A percentile compares a stretch with the other conserved stretches of the same genome.
These are phyloP conservation scores for Sisymbrium irio DNA, from an alignment of 345 rosid species.

Conservation along the genomic window DNA sequence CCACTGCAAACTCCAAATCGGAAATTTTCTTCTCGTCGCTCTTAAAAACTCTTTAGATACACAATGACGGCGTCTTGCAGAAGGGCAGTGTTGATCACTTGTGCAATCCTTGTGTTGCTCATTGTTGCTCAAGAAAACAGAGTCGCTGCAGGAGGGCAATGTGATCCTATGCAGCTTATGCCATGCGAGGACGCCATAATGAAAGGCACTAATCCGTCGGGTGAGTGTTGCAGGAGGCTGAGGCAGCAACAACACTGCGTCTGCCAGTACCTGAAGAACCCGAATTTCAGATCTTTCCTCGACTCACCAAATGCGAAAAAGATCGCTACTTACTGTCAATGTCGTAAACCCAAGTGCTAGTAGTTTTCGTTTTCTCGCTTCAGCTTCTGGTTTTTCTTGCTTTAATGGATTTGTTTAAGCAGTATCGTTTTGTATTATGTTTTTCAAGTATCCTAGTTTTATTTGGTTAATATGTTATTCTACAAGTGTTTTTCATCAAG, in stretches of 20 bases:
- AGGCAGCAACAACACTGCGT: slow-evolving; percentile 77
- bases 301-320: slow-evolving; percentile 78
- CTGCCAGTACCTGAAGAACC: slow-evolving; percentile 73
- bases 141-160: slow-evolving; percentile 47
- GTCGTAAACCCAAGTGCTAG: slow-evolving; percentile 80
- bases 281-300: slow-evolving; percentile 52
- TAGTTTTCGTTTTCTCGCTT: neutral
- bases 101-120: slow-evolving; percentile 38
- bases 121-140: slow-evolving; percentile 42
- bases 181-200: slow-evolving; percentile 63
- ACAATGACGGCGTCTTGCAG: slow-evolving; percentile 50
- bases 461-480: neutral
- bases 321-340: slow-evolving; percentile 65
- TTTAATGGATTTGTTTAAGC: neutral
- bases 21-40: neutral
- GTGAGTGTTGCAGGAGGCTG: slow-evolving; percentile 64
- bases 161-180: slow-evolving; percentile 62
- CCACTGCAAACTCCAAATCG: slow-evolving; percentile 17
- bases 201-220: slow-evolving; percentile 50
- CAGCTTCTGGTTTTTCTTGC: neutral
- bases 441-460: neutral
- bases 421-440: neutral
- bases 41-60: neutral
- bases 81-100: slow-evolving; percentile 35
- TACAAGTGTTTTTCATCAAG: neutral